Conservation (phyloP, 2,329 filamentous ascomycete genomes). For the Diaporthe citrichinensis region DNA sequence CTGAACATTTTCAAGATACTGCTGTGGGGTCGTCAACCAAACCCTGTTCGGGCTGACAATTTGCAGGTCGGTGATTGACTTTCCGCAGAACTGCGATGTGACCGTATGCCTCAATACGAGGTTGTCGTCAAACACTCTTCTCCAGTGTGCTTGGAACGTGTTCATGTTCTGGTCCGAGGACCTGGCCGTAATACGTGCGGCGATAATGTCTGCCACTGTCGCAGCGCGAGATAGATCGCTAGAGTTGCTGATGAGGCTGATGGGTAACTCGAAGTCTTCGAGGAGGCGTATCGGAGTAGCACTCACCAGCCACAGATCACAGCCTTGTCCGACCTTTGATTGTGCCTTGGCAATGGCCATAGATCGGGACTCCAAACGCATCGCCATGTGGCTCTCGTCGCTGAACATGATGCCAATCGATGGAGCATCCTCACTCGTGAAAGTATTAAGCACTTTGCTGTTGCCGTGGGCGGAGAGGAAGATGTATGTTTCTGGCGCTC, state of each 20-base stretch:
- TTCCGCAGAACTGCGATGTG: background rate
- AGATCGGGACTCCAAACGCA: fast-evolving
- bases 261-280: background rate
- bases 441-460: background rate
- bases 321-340: background rate
- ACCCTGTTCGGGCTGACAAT: background rate
- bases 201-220: background rate
- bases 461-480: background rate
- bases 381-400: background rate
- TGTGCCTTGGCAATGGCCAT: background rate
- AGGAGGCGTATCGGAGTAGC: background rate
- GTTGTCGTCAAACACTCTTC: background rate
- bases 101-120: background rate
- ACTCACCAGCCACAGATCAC: background rate
- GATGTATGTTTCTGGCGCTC: background rate
- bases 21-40: background rate
- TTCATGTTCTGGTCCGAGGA: background rate
- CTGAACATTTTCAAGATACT: background rate
- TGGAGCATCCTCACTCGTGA: background rate
- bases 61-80: background rate
- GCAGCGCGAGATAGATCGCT: background rate
- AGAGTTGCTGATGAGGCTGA: background rate
- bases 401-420: background rate
- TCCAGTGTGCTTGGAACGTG: fast-evolving
- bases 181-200: background rate